Evolutionary conservation across 768 basidiomycete genomes (phyloP), one percentile per base, ranked within the genome.

Genomic region (Coprinopsis sp.): DNA sequence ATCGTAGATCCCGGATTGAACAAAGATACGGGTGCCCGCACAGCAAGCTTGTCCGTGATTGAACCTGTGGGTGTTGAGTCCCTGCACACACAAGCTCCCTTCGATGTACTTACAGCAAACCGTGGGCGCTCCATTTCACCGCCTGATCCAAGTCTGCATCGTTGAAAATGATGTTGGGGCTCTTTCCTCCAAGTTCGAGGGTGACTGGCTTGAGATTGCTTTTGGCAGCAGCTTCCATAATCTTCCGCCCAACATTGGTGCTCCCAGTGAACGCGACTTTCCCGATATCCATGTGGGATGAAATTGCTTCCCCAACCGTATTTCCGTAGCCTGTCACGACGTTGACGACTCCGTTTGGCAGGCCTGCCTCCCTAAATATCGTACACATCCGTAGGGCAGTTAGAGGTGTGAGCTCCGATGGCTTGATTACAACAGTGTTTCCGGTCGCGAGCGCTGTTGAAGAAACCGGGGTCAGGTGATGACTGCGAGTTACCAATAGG

Each of bases 1-100:
- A 62, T 91, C 88, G 64, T 93, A 93, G 54, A 93, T 81, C 3
- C 70, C 67, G 38, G 76, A 74, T 56, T 94, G 91, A 4, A 95
- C 89, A 58, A 79, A 92, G 50, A 94, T 85, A 39, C 93, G 80
- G 7, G 90, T 85, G 8, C 91, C 87, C 7, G 90, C 91, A 55
- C 80, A 81, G 67, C 91, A 94, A n/a, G 76, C 73, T 67, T 94
- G 91, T 16, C 91, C 88, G 41, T 62, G 58, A 27, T 87, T 87
- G 66, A 67, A 81, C 67, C 82, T 85, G n/a, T n/a, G n/a, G n/a
- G n/a, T n/a, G n/a, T n/a, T n/a, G n/a, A n/a, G n/a, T n/a, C n/a
- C n/a, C n/a, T n/a, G n/a, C n/a, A 14, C 22, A 14, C 5, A 11
- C 22, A 22, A 34, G 13, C 60, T 13, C 12, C n/a, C 16, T 50